phyloP scores from a whole-genome alignment of 768 basidiomycete genomes.

The Termitomyces sp. region DNA sequence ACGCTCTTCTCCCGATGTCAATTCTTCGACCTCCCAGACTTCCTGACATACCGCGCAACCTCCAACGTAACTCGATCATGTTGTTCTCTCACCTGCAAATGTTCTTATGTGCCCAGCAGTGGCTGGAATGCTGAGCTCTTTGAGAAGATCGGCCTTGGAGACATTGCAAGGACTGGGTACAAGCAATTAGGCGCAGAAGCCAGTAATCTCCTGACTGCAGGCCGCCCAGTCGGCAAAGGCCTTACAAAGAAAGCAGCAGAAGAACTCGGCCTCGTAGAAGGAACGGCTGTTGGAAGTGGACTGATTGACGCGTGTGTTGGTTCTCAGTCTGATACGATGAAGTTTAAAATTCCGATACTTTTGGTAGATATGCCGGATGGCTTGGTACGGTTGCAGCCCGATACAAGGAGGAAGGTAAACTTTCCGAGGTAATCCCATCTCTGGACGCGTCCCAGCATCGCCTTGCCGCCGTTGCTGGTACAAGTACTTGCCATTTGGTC shows the following conservation, averaged over 20 bases:
- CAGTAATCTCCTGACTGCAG: conserved; percentile 72
- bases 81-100: conserved; percentile 97
- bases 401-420: conserved; percentile 47
- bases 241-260: conserved; percentile 74
- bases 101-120: conserved; percentile 78
- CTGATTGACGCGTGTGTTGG: conserved; percentile 86
- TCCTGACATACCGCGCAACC: conserved; percentile 91
- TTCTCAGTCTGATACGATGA: neutral
- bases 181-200: conserved; percentile 68
- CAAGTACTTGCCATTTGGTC: conserved; percentile 93
- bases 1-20: conserved; percentile 71
- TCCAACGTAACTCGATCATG: conserved; percentile 69
- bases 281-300: conserved; percentile 90
- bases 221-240: conserved; percentile 81
- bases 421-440: conserved; percentile 51
- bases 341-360: neutral
- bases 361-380: conserved; percentile 86
- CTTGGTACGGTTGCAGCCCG: conserved; percentile 90
- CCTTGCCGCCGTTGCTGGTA: conserved; percentile 92
- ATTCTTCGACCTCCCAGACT: conserved; percentile 93
- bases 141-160: conserved; percentile 72
- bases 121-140: conserved; percentile 95
- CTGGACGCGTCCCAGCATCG: conserved; percentile 78
- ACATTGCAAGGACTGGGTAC: conserved; percentile 67
- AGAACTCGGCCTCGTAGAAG: conserved; percentile 80